phyloP scores from a whole-genome alignment of 371 early-diverging fungal genomes.

The Catenaria anguillulae region DNA sequence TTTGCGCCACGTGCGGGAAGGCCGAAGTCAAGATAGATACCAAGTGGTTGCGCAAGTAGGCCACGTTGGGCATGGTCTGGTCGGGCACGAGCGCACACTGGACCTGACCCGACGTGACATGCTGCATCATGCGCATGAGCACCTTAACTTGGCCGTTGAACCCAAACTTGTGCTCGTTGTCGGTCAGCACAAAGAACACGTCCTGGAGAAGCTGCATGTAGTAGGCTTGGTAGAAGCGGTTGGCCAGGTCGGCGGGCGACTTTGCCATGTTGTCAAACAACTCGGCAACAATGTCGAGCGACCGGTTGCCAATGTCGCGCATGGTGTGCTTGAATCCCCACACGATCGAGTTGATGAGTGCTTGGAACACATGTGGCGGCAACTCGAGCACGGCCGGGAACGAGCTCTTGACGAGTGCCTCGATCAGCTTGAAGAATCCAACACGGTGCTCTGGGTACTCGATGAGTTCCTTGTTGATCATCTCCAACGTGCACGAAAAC shows the following conservation, averaged over 20 bases:
- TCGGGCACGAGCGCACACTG: not conserved
- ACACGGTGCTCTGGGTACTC: slow-evolving; percentile 93
- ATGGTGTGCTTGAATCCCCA: slow-evolving; percentile 98
- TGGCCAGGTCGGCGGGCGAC: slow-evolving; percentile 56
- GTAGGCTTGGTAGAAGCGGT: slow-evolving; percentile 78
- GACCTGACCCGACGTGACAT: not conserved
- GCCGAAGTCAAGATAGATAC: slow-evolving; percentile 44
- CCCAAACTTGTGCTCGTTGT: slow-evolving; percentile 92
- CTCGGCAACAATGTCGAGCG: slow-evolving; percentile 69
- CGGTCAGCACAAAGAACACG: slow-evolving; percentile 89
- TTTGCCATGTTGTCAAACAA: slow-evolving; percentile 64
- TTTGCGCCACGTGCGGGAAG: slow-evolving; percentile 62
- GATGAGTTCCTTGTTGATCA: slow-evolving; percentile 95
- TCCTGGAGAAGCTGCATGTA: slow-evolving; percentile 80
- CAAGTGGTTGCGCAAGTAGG: not conserved
- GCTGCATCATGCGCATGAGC: not conserved
- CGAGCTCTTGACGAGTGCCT: slow-evolving; percentile 70
- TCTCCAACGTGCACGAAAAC: slow-evolving; percentile 86
- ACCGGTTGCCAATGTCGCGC: slow-evolving; percentile 89
- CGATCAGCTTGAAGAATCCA: slow-evolving; percentile 80
- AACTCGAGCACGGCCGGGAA: slow-evolving; percentile 77
- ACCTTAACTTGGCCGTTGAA: not conserved
- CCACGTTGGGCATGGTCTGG: not conserved
- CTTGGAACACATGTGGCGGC: slow-evolving; percentile 68
- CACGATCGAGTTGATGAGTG: slow-evolving; percentile 78